Base-by-base conservation (phyloP, 768 basidiomycete genomes). In the Holtermannia corniformis region DNA sequence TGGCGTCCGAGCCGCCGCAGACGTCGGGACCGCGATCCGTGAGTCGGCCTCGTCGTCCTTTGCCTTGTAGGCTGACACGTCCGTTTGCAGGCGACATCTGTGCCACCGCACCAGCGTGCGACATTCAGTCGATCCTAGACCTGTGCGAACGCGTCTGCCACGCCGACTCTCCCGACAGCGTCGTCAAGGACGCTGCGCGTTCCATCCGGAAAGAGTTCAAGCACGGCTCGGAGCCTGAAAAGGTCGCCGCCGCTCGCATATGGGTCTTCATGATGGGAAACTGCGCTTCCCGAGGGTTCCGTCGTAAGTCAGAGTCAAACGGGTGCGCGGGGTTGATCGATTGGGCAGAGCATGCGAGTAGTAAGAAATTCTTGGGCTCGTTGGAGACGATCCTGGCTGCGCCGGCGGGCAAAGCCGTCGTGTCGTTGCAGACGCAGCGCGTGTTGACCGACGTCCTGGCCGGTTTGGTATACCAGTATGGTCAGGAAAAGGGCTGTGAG, bases 251-350 rank as follows among this genome's bases (percentile, higher is more conserved):
- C 25, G 62, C 57, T n/a, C 57, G 58, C 44, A 59, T 95, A 5
- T 92, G 89, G 90, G 84, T 88, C 2, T 83, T 92, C 60, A 85
- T 92, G 83, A 78, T 92, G 32, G 81, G 82, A 24, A 91, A 92
- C 64, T 82, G 83, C 2, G 79, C 82, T 0, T 81, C 53, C n/a
- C 61, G 83, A 10, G 64, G 79, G 13, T 89, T 91, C 63, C 79
- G 87, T 28, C 41, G 74, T 75, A 48, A 58, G 72, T 61, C 27
- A 28, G 10, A 16, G 13, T n/a, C 14, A 46, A 21, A 10, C 5
- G 26, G 5, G 7, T 12, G 20, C n/a, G 42, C 28, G 44, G 48
- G 12, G 23, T 42, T 45, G 22, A 47, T 43, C 52, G 49, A 52
- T 20, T 4, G 11, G 7, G 22, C 43, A 66, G 63, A 48, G 19